Percentiles rank a stretch among this genome's conserved stretches.
Evolutionary conservation across 208 protist species (phyloP).

Genomic region (Wallacemonas sp.): DNA sequence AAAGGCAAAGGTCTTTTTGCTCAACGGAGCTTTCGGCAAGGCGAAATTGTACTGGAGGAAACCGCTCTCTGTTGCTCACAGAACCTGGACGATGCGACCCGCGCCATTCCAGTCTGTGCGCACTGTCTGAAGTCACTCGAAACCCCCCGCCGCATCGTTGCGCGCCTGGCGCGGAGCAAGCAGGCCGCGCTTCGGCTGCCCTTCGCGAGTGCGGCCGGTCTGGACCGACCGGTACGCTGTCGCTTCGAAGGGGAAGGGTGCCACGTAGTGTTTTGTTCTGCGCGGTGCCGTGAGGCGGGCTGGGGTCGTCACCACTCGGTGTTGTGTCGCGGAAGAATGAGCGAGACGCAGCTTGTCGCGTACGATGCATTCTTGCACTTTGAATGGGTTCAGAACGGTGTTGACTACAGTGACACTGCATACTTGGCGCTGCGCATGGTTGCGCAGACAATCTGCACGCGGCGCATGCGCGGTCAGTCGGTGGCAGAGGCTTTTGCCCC

Average conservation of each 20-base stretch:
- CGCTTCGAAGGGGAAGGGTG: slow-evolving; percentile 39
- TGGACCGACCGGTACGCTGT: slow-evolving; percentile 28
- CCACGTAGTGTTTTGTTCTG: slow-evolving; percentile 49
- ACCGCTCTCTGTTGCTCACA: slow-evolving; percentile 72
- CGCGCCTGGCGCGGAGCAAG: slow-evolving; percentile 33
- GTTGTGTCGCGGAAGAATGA: slow-evolving; percentile 46
- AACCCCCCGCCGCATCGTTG: slow-evolving; percentile 36
- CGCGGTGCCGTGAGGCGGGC: slow-evolving; percentile 46
- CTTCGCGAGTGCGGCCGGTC: slow-evolving; percentile 5
- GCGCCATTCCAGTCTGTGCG: slow-evolving; percentile 40
- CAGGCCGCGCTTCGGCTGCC: slow-evolving; percentile 28
- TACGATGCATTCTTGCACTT: slow-evolving; percentile 29
- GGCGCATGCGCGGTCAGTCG: slow-evolving; percentile 24
- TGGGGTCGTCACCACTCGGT: slow-evolving; percentile 40
- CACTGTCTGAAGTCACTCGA: slow-evolving; percentile 62
- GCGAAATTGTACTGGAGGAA: slow-evolving; percentile 60
- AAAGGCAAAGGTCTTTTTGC: slow-evolving; percentile 74
- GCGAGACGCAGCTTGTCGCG: slow-evolving; percentile 24
- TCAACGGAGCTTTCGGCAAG: slow-evolving; percentile 18
- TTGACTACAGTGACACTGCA: slow-evolving; percentile 74
- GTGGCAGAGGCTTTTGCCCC: slow-evolving; percentile 34
- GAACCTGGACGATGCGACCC: slow-evolving; percentile 58
- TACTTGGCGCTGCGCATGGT: slow-evolving; percentile 56
- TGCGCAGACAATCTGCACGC: slow-evolving; percentile 33
- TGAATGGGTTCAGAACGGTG: slow-evolving; percentile 58